Evolutionary conservation across 164 flowering plant genomes (phyloP), one percentile per base, ranked within the genome.

Genomic region (Euptelea pleiosperma): DNA sequence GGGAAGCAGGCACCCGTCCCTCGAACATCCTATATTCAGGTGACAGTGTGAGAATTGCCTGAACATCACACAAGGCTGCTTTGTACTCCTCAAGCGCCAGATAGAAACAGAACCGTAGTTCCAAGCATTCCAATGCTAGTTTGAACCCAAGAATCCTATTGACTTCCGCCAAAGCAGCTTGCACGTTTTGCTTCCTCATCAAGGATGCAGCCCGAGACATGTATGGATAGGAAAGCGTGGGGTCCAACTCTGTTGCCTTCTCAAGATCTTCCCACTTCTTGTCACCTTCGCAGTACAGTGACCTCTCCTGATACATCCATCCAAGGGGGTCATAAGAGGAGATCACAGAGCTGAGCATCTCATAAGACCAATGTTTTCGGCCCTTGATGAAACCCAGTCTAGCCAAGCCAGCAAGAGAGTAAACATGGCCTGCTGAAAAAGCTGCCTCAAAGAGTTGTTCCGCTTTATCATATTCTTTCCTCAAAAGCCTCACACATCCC

Each of bases 261-360:
- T 83, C 81, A 52, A 94, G 97, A 65, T 94, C 88, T 57, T 73
- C 80, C 84, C 73, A 75, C 62, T 69, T 85, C 65, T 74, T 79
- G 40, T 82, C 86, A 29, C 83, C 92, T 47, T 88, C 91, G 72
- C 85, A 78, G 70, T 82, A 90, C 10, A 93, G 61, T 8, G 97
- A 86, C 52, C 99, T 78, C 73, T 93, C 99, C 62, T 88, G 99
- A 63, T 86, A 78, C 96, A 94, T 90, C 97, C 99, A 90, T 60
- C 99, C 99, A 44, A 74, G 91, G 3, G 94, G 91, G 16, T 68
- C 52, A 60, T 33, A 62, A 33, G 92, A 79, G 48, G 85, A 81
- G 41, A 94, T 82, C n/a, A 83, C 77, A 48, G 87, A 75, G 63
- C 79, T 81, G 45, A 94, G 79, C 60, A 81, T 85, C 61, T 86